Evolutionary conservation across 768 basidiomycete species (phyloP).

Genomic region (Boletus rubropictus): DNA sequence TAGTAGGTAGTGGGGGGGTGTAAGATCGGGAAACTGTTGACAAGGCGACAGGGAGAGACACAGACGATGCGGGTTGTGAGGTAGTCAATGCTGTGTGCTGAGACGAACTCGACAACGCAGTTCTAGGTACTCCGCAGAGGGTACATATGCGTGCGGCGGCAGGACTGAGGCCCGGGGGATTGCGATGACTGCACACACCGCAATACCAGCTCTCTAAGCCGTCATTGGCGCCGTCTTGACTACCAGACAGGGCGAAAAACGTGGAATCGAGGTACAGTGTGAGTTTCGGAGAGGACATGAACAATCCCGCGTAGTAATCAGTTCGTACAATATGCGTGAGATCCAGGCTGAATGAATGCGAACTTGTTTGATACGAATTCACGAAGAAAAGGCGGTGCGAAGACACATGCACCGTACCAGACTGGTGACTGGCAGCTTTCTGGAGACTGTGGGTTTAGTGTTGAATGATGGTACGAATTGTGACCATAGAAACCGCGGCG

Average conservation of each 20-base stretch:
- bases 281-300: conserved; percentile 85
- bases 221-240: conserved; percentile 29
- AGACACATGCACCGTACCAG: conserved; percentile 66
- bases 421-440: conserved; percentile 77
- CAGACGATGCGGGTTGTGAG: conserved; percentile 36
- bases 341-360: conserved; percentile 62
- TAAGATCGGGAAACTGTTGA: conserved; percentile 16
- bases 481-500: conserved; percentile 11
- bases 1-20: conserved; percentile 19
- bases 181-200: conserved; percentile 80
- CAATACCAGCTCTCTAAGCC: conserved; percentile 70
- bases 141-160: conserved; percentile 63
- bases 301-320: conserved; percentile 84
- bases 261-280: conserved; percentile 58
- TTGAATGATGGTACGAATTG: conserved; percentile 24
- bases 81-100: conserved; percentile 28
- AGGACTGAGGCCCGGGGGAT: conserved; percentile 71
- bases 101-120: conserved; percentile 27
- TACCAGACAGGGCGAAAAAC: conserved; percentile 20
- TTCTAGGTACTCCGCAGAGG: conserved; percentile 76
- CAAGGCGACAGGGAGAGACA: conserved; percentile 26
- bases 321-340: conserved; percentile 66
- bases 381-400: conserved; percentile 85
- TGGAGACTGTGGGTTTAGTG: conserved; percentile 52
- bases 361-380: conserved; percentile 42